Percentiles rank a stretch among this genome's conserved stretches.
phyloP scores from a whole-genome alignment of 2,329 filamentous ascomycete species.

The Fusarium siculi region DNA sequence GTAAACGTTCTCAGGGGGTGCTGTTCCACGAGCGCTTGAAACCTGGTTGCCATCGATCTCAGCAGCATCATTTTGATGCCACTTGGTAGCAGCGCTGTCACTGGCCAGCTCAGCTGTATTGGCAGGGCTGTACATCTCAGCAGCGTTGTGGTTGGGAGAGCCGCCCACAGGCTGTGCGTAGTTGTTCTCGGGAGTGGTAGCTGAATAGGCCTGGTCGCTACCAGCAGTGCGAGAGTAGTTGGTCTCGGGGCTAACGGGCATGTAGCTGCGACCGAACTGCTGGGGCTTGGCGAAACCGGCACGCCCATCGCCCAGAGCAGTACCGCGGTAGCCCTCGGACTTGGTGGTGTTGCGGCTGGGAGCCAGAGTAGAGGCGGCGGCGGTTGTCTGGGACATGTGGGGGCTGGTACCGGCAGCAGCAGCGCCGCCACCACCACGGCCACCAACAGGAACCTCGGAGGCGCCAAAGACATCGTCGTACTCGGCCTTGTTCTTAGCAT shows the following conservation, averaged over 20 bases:
- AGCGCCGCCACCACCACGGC: slow-evolving; percentile 36
- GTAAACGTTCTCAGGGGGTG: slow-evolving; percentile 51
- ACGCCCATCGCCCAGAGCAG: slow-evolving; percentile 53
- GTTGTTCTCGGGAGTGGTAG: slow-evolving; percentile 37
- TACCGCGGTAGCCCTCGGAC: slow-evolving; percentile 53
- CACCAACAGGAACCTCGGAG: slow-evolving; percentile 56
- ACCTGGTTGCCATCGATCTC: slow-evolving; percentile 54
- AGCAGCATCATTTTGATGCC: slow-evolving; percentile 50
- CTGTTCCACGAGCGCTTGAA: slow-evolving; percentile 38
- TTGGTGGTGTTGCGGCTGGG: slow-evolving; percentile 44
- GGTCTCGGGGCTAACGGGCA: slow-evolving; percentile 41
- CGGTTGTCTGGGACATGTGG: slow-evolving; percentile 47
- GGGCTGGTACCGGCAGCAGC: slow-evolving; percentile 33
- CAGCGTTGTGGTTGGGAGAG: slow-evolving; percentile 34
- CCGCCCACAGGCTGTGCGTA: slow-evolving; percentile 40
- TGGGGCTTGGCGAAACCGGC: slow-evolving; percentile 54
- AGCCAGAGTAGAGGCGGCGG: slow-evolving; percentile 40
- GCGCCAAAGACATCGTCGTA: slow-evolving; percentile 55
- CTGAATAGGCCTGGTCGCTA: slow-evolving; percentile 23
- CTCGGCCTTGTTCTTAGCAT: slow-evolving; percentile 47
- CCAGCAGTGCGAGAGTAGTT: slow-evolving; percentile 33
- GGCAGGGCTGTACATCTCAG: slow-evolving; percentile 40
- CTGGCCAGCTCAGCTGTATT: slow-evolving; percentile 49
- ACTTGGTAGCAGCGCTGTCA: slow-evolving; percentile 47
- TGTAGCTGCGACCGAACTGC: slow-evolving; percentile 48